Conservation (phyloP, 1,284 basidiomycete genomes). For the Wolfiporia cocos region DNA sequence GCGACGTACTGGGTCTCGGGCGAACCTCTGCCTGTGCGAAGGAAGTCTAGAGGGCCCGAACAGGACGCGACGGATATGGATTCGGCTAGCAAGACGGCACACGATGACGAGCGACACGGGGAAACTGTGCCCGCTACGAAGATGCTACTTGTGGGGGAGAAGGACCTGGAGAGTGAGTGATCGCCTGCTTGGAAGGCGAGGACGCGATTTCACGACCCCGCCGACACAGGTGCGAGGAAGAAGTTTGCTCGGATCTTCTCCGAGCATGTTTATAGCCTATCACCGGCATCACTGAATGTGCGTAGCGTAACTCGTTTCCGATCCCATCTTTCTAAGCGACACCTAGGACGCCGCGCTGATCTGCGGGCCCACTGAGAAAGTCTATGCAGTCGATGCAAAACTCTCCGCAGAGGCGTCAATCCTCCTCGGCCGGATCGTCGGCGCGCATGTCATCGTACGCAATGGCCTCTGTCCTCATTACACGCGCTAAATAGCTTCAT, state of each 20-base stretch:
- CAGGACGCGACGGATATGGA: conserved; percentile 28
- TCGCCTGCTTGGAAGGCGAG: too few relatives aligned
- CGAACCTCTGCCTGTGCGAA: background rate
- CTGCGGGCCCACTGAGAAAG: conserved; percentile 39
- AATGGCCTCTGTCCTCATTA: too few relatives aligned
- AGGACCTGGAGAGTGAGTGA: conserved; percentile 54
- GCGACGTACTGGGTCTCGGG: background rate
- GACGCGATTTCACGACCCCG: too few relatives aligned
- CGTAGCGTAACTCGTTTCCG: too few relatives aligned
- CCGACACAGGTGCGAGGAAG: conserved; percentile 42
- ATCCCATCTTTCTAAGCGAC: background rate
- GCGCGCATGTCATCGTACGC: conserved; percentile 46
- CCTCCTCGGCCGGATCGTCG: conserved; percentile 43
- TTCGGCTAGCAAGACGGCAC: conserved; percentile 26
- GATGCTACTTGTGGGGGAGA: conserved; percentile 50
- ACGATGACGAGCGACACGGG: conserved; percentile 13
- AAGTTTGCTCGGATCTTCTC: conserved; percentile 44
- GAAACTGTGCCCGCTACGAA: conserved; percentile 38
- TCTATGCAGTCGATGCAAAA: conserved; percentile 44
- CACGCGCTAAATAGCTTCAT: too few relatives aligned
- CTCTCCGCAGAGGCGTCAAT: conserved; percentile 37
- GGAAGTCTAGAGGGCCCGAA: too few relatives aligned
- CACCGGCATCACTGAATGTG: conserved; percentile 53
- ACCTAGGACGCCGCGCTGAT: conserved; percentile 54
- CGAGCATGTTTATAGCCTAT: conserved; percentile 61